Evolutionary conservation across 202 grass and related monocot genomes (phyloP).

Genomic region (Zoysia matrella): DNA sequence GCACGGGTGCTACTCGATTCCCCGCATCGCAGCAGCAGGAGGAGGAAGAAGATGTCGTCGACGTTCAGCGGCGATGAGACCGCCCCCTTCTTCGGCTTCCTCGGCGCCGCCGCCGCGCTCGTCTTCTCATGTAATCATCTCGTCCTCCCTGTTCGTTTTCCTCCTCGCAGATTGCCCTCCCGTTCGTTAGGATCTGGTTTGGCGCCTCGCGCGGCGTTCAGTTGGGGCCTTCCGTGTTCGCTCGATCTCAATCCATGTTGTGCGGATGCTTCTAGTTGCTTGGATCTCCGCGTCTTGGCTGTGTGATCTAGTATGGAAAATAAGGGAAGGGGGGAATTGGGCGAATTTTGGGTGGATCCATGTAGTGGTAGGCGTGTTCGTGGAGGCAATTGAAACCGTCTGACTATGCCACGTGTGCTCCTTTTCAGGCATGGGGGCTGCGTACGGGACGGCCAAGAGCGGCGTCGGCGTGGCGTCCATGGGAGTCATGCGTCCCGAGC

Average conservation of each 20-base stretch:
- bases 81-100: constrained; percentile 64
- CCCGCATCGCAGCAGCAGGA: neutral
- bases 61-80: constrained; percentile 98
- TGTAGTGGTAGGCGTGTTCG: neutral
- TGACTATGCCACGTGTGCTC: constrained; percentile 8
- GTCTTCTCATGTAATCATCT: constrained; percentile 62
- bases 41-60: constrained; percentile 56
- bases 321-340: too few species aligned
- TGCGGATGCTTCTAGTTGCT: neutral
- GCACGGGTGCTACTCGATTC: neutral
- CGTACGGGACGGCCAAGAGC: constrained; percentile 67
- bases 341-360: neutral
- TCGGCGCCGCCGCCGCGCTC: constrained; percentile 59
- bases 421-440: constrained; percentile 57
- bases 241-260: constrained; percentile 7
- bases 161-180: neutral
- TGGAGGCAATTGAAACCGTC: neutral
- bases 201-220: neutral
- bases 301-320: neutral
- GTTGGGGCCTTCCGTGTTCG: neutral
- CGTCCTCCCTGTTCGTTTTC: neutral
- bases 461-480: constrained; percentile 64
- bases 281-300: neutral
- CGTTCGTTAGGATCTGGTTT: neutral
- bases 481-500: constrained; percentile 52